Base-by-base conservation (phyloP, 768 basidiomycete species). In the Hygrophorus russula region DNA sequence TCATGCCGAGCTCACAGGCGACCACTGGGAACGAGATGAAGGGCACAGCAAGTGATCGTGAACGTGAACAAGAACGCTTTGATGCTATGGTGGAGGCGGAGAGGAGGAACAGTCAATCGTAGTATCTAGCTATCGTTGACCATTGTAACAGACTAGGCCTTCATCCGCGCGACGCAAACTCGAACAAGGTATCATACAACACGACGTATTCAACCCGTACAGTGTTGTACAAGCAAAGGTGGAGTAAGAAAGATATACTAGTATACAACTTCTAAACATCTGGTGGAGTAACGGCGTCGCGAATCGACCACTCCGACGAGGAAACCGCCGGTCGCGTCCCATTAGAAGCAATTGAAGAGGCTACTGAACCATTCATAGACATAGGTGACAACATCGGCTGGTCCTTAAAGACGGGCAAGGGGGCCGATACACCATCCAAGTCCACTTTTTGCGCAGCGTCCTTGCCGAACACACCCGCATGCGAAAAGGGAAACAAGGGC, bases 401-500 rank as follows among this genome's bases (percentile, higher is more conserved):
- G 41, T 60, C 60, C 10, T 64, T 63, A 46, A 57, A 65, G 15
- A 64, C 39, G 18, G 67, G 66, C 39, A 72, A 51, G 10, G 70
- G 68, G 15, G 64, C 65, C 12, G 59, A 29, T 31, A 49, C 46
- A 20, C 53, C 39, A 34, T 51, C 51, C 32, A 68, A 66, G 33
- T 62, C 59, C 9, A 56, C 53, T 7, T 59, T 51, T 15, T 28
- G 15, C 49, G 54, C n/a, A 61, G 50, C 30, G 54, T 48, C 49
- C 68, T 71, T 76, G 47, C 74, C 59, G 62, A 80, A 84, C 33
- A 81, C 56, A 11, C 75, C 70, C 40, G 71, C 62, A 51, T 78
- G 76, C n/a, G 85, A 87, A 57, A 87, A 87, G 3, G 82, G 82
- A 64, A 82, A 88, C 34, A 87, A 67, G 9, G 86, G 86, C 13